Base-by-base conservation (phyloP, 371 early-diverging fungal species). In the Mortierella sp. region DNA sequence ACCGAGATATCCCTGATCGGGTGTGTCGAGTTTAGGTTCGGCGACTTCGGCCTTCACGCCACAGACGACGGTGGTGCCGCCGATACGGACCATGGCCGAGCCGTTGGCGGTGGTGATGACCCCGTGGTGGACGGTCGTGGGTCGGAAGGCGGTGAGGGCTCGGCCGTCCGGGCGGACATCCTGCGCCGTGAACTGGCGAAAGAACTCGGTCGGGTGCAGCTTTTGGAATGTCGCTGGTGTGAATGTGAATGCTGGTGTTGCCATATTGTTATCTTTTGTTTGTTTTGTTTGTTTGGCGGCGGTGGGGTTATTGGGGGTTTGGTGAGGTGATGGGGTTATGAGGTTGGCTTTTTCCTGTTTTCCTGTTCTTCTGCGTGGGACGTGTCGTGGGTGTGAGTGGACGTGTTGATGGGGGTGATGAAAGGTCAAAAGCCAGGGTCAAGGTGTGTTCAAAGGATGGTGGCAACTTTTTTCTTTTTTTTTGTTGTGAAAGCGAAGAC, bases 1-100 rank as follows among this genome's bases (percentile, higher is more conserved):
- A 95, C 95, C 96, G 37, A 98, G 86, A 76, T 90, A 97, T 14
- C 98, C 99, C 70, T 91, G 81, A 58, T 89, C 84, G 22, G 96
- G 96, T 26, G 58, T 71, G 73, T 87, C 89, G 14, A 95, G 79
- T 45, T 86, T 89, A 24, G 99, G 98, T 74, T 93, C 94, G 58
- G 96, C 90, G 1, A 98, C 96, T 86, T 98, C 97, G n/a, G 96
- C 98, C 79, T 97, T 97, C 66, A 98, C 92, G 52, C 96, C 99
- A 80, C 97, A 97, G 5, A 97, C 90, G 26, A 96, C 95, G 6
- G 95, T 95, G 2, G 98, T 97, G 58, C 95, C 92, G 43, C 99
- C 99, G 8, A 97, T 80, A 48, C 95, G 91, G 26, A 97, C 95
- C 87, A 96, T 93, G 22, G 96, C 94, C 19, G 96, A 96, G 0